Percentiles rank a stretch among this genome's conserved stretches.
Conservation (phyloP, 495 filamentous ascomycete genomes). For the Jackrogersella minutella region DNA sequence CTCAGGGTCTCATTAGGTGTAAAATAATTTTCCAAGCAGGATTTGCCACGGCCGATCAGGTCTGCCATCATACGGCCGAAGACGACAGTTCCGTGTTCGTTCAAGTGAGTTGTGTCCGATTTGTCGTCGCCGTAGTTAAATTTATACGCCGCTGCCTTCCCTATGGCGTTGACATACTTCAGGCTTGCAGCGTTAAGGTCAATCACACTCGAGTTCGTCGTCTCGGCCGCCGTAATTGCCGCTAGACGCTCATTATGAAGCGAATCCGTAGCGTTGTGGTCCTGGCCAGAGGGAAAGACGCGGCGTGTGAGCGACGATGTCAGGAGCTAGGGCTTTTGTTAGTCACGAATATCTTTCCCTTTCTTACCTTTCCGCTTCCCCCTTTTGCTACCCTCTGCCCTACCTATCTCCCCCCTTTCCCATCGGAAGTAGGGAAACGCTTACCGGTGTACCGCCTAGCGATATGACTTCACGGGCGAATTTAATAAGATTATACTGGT, state of each 20-base stretch:
- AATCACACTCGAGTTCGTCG: slow-evolving; percentile 41
- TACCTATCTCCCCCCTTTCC: not conserved
- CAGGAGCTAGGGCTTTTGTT: slow-evolving; percentile 28
- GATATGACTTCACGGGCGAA: slow-evolving; percentile 51
- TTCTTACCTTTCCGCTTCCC: not conserved
- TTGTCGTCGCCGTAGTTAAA: slow-evolving; percentile 51
- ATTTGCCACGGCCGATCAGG: slow-evolving; percentile 44
- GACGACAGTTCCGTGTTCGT: slow-evolving; percentile 50
- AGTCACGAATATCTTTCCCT: not conserved
- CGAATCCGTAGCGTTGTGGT: slow-evolving; percentile 47
- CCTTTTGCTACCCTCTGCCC: not conserved
- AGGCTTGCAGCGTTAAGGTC: slow-evolving; percentile 56
- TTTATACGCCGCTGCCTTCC: slow-evolving; percentile 45
- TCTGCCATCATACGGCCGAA: slow-evolving; percentile 58
- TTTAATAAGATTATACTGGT: slow-evolving; percentile 49
- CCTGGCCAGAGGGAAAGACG: slow-evolving; percentile 46
- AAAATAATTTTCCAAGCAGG: slow-evolving; percentile 40
- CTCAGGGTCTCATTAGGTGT: slow-evolving; percentile 43
- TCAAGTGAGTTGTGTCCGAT: slow-evolving; percentile 58
- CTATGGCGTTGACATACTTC: slow-evolving; percentile 56
- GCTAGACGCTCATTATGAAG: slow-evolving; percentile 50
- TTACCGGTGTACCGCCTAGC: slow-evolving; percentile 53
- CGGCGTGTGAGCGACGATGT: slow-evolving; percentile 56
- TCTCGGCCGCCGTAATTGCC: slow-evolving; percentile 51
- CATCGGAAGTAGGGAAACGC: not conserved